Evolutionary conservation across 306 rosid species (phyloP).

Genomic region (Citrullus mucosospermus): DNA sequence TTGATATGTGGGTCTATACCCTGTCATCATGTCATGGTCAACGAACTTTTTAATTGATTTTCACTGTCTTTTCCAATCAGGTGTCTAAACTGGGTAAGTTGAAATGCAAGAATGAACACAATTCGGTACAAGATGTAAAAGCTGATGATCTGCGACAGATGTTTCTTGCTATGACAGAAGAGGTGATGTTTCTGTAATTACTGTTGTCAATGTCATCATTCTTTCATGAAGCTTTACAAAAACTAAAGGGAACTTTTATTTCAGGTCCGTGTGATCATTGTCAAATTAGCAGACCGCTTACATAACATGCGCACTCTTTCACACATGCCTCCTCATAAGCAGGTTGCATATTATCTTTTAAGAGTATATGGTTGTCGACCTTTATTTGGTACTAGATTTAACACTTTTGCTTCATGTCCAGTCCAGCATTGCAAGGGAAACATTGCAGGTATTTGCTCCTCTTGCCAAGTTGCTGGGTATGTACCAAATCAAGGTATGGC

Average conservation of each 20-base stretch:
- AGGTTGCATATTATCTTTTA: constrained; percentile 43
- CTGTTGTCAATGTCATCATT: constrained; percentile 9
- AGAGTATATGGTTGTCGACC: constrained; percentile 7
- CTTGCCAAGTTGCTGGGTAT: constrained; percentile 98
- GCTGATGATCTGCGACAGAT: constrained; percentile 96
- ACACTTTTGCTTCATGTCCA: constrained; percentile 27
- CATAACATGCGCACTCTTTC: constrained; percentile 98
- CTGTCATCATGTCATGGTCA: constrained; percentile 8
- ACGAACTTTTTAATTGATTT: constrained; percentile 12
- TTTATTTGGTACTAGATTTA: constrained; percentile 8
- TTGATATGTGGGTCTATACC: background rate
- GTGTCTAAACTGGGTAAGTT: constrained; percentile 93
- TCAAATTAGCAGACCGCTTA: constrained; percentile 90
- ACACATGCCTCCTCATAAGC: constrained; percentile 95
- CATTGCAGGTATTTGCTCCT: constrained; percentile 98
- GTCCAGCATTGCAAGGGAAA: constrained; percentile 91
- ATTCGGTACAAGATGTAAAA: constrained; percentile 87
- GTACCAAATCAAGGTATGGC: constrained; percentile 89
- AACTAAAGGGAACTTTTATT: constrained; percentile 18
- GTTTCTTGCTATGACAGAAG: constrained; percentile 99
- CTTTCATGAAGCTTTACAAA: constrained; percentile 11
- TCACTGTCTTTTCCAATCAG: constrained; percentile 29
- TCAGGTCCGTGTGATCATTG: constrained; percentile 97
- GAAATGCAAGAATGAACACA: constrained; percentile 66
- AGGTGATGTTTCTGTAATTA: constrained; percentile 36